Evolutionary conservation across 2,329 filamentous ascomycete species (phyloP).

Genomic region (Zalaria sp.): DNA sequence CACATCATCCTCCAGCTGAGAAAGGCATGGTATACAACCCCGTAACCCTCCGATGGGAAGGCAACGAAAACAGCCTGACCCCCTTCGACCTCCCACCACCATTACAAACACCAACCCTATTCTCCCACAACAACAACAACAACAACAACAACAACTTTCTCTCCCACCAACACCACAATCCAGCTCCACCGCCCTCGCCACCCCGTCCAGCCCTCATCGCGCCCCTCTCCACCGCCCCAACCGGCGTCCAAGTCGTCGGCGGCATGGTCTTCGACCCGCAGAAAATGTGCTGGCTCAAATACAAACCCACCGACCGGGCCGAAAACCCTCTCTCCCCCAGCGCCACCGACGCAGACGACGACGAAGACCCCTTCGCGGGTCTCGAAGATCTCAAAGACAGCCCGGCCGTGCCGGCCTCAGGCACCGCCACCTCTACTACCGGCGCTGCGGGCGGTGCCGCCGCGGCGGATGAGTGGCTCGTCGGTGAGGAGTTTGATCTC

Average conservation of each 20-base stretch:
- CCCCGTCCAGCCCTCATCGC: conserved; percentile 70
- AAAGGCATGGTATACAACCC: conserved; percentile 98
- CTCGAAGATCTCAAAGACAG: conserved; percentile 82
- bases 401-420: conserved; percentile 10
- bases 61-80: conserved; percentile 74
- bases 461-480: conserved; percentile 54
- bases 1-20: conserved; percentile 41
- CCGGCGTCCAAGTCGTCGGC: conserved; percentile 85
- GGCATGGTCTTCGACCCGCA: conserved; percentile 97
- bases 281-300: conserved; percentile 93
- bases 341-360: conserved; percentile 69
- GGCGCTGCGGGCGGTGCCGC: conserved; percentile 11
- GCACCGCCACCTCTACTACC: conserved; percentile 11
- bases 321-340: conserved; percentile 23
- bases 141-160: conserved; percentile 14
- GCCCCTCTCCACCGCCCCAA: conserved; percentile 58
- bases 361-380: conserved; percentile 84
- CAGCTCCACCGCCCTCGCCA: conserved; percentile 21
- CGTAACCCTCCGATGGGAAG: conserved; percentile 77
- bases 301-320: conserved; percentile 20
- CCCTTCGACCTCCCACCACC: conserved; percentile 51
- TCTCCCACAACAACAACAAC: conserved; percentile 18
- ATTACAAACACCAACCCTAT: conserved; percentile 21
- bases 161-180: conserved; percentile 10
- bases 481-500: conserved; percentile 82